Conservation (phyloP, 2,329 filamentous ascomycete species). For the Thermothelomyces thermophilus region DNA sequence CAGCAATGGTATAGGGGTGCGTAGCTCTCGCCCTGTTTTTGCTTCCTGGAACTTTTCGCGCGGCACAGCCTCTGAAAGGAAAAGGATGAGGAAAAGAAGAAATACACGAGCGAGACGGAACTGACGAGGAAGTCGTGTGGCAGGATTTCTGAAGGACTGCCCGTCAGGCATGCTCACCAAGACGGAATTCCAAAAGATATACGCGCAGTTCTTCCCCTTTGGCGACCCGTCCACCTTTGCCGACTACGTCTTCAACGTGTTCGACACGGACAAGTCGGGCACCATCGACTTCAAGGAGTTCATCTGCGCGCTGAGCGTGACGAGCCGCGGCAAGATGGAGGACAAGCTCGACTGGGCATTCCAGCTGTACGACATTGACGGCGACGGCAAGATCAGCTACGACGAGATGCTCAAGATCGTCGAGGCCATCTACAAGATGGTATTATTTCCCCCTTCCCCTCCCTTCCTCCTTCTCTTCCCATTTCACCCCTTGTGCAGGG, state of each 20-base stretch:
- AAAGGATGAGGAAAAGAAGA: too few species aligned
- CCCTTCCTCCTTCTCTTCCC: neutral
- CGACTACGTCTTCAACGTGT: constrained; percentile 98
- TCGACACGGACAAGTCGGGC: constrained; percentile 94
- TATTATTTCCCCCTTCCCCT: constrained; percentile 36
- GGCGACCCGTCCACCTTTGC: constrained; percentile 96
- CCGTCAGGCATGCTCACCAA: constrained; percentile 95
- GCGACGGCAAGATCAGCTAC: constrained; percentile 97
- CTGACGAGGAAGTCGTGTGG: neutral
- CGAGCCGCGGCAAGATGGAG: constrained; percentile 96
- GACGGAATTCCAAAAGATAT: constrained; percentile 99
- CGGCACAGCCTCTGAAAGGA: neutral
- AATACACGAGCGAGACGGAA: too few species aligned
- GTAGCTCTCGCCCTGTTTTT: constrained; percentile 23
- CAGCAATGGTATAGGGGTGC: constrained; percentile 99
- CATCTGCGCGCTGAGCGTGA: constrained; percentile 95
- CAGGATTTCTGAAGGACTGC: constrained; percentile 97
- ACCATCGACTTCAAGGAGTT: constrained; percentile 99
- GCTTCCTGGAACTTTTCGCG: neutral
- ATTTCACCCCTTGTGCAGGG: neutral
- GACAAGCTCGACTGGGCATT: constrained; percentile 99
- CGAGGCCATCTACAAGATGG: constrained; percentile 99
- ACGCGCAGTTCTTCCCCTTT: constrained; percentile 98
- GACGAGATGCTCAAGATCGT: constrained; percentile 99
- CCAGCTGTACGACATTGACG: constrained; percentile 98